Evolutionary conservation across 2,329 filamentous ascomycete species (phyloP).

Genomic region (Aspergillus tamarii): DNA sequence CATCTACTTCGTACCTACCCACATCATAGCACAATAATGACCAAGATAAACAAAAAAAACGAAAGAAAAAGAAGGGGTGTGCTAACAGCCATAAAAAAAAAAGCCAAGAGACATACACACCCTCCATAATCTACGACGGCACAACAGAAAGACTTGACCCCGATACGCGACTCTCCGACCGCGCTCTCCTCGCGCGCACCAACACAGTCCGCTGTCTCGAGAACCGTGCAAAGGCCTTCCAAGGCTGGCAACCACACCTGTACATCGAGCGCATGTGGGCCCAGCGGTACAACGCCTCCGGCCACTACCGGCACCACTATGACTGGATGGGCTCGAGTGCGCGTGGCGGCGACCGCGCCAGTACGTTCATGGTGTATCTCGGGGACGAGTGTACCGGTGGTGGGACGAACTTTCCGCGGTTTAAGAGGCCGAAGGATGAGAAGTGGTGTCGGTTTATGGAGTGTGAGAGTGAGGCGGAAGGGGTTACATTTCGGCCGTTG

Average conservation of each 20-base stretch:
- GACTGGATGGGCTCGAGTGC: constrained; percentile 56
- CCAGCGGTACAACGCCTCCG: constrained; percentile 60
- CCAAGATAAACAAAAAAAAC: background rate
- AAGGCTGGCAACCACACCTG: constrained; percentile 62
- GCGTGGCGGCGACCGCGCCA: constrained; percentile 50
- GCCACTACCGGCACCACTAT: constrained; percentile 63
- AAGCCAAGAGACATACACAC: constrained; percentile 50
- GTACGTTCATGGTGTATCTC: constrained; percentile 66
- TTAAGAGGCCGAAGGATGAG: constrained; percentile 47
- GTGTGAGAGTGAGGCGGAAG: constrained; percentile 46
- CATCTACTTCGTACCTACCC: background rate
- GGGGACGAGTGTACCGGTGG: constrained; percentile 58
- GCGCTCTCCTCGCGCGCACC: constrained; percentile 51
- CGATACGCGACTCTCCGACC: constrained; percentile 56
- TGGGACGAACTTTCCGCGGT: constrained; percentile 62
- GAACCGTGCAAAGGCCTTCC: constrained; percentile 59
- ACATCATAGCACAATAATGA: background rate
- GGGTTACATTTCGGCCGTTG: constrained; percentile 61
- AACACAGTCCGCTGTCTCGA: constrained; percentile 61
- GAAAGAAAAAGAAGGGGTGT: background rate
- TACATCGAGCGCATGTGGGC: constrained; percentile 65
- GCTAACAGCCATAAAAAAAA: background rate
- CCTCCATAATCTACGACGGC: constrained; percentile 59
- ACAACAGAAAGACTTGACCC: constrained; percentile 52
- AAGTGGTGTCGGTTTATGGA: constrained; percentile 63